A percentile compares a stretch with the other conserved stretches of the same genome.
Conservation (phyloP, 23 red algal species). For the Gracilaria gracilis region DNA sequence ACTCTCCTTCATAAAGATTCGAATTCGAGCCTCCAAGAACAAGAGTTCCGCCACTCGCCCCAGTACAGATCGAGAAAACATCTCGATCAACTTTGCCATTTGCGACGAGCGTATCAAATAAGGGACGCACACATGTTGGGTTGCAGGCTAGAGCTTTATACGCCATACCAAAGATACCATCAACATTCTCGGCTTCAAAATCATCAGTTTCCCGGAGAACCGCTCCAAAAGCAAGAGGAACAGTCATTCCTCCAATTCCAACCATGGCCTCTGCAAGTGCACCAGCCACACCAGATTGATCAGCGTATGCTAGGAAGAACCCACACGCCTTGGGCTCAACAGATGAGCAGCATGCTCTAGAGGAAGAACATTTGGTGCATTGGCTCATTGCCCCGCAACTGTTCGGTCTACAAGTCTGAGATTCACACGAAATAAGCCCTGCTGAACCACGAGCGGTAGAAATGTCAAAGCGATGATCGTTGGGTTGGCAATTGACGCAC, state of each 20-base stretch:
- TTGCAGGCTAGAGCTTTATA: constrained; percentile 89
- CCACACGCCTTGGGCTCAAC: constrained; percentile 73
- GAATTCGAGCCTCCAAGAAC: constrained; percentile 81
- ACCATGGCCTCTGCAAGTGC: constrained; percentile 73
- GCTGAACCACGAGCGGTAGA: constrained; percentile 13
- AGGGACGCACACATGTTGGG: constrained; percentile 86
- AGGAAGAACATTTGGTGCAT: constrained; percentile 63
- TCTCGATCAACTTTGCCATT: constrained; percentile 60
- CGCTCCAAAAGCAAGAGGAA: constrained; percentile 75
- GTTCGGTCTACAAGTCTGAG: constrained; percentile 48
- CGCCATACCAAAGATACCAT: constrained; percentile 93
- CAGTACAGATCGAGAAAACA: constrained; percentile 81
- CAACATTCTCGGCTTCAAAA: constrained; percentile 84
- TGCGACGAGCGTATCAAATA: constrained; percentile 88
- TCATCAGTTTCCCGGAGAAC: constrained; percentile 73
- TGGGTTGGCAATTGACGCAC: constrained; percentile 68
- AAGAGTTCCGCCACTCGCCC: constrained; percentile 51
- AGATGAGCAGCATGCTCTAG: constrained; percentile 77
- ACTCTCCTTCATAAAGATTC: constrained; percentile 52
- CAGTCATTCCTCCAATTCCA: constrained; percentile 41
- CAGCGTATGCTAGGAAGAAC: constrained; percentile 88
- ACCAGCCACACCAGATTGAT: constrained; percentile 76
- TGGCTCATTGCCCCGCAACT: constrained; percentile 37
- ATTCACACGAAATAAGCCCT: constrained; percentile 50
- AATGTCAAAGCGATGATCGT: constrained; percentile 70